Evolutionary conservation across 306 rosid species (phyloP), one percentile per base, ranked within the genome.

Genomic region (cucumber (Cucumis sativus)): DNA sequence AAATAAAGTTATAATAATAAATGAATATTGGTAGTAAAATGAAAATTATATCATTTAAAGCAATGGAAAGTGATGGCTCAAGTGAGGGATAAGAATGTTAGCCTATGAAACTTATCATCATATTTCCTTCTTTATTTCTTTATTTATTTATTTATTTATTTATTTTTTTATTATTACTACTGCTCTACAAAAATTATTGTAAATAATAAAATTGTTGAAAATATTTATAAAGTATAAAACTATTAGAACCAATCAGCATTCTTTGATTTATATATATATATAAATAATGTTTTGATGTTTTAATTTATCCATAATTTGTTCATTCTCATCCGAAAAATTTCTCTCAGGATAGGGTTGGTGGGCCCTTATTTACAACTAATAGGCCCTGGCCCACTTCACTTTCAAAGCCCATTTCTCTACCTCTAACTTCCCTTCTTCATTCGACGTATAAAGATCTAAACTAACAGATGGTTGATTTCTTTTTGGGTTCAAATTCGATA

Each of bases 361-460:
- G 72, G 72, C 72, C 72, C 51, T 64, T 39, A 17, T 66, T 63
- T 35, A 64, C 72, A 66, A 18, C 72, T 37, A 37, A 11, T 47
- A 25, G 33, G 75, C 39, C 75, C 75, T 47, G 59, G 59, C 58
- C 75, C 75, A 47, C 75, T 70, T 70, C 28, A 70, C 7, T n/a
- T 64, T 64, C 15, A 0, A 70, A 47, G 75, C 57, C 58, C 75
- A 23, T 23, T 68, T 52, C 2, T 3, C 54, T 9, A 12, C 54
- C 4, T 47, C 17, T 13, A 47, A 13, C 54, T 47, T 47, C 54
- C 54, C 0, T 47, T 47, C 1, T 12, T 5, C 54, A 47, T 47
- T 47, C 16, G 4, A 3, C 16, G 3, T 12, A 4, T 47, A 13
- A 47, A 47, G 54, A 47, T 47, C 54, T 47, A 47, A 47, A 47